phyloP scores from a whole-genome alignment of 2,329 filamentous ascomycete species.

The Diaporthe nobilis region DNA sequence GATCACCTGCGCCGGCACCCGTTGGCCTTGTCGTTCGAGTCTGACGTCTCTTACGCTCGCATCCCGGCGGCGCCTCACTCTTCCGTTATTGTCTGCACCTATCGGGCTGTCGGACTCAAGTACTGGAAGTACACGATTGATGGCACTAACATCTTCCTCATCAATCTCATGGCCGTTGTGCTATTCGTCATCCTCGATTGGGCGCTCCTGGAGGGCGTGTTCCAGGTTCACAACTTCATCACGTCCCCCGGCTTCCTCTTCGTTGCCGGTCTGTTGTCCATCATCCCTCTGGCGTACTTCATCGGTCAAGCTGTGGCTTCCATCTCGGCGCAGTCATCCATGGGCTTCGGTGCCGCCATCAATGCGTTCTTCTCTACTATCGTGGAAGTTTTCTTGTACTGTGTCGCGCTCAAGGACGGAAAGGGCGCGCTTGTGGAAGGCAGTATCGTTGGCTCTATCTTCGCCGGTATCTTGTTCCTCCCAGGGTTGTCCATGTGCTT shows the following conservation, averaged over 20 bases:
- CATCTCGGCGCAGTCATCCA: slow-evolving; percentile 97
- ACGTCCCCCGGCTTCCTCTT: slow-evolving; percentile 92
- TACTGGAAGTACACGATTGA: slow-evolving; percentile 99
- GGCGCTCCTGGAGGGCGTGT: slow-evolving; percentile 77
- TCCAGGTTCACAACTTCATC: slow-evolving; percentile 80
- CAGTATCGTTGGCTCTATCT: slow-evolving; percentile 97
- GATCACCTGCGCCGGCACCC: slow-evolving; percentile 94
- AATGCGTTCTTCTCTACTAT: slow-evolving; percentile 99
- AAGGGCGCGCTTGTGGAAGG: slow-evolving; percentile 95
- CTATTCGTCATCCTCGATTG: slow-evolving; percentile 96
- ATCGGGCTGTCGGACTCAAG: slow-evolving; percentile 91
- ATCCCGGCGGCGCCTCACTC: slow-evolving; percentile 79
- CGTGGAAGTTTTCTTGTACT: slow-evolving; percentile 98
- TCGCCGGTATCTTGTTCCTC: slow-evolving; percentile 94
- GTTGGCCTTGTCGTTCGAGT: slow-evolving; percentile 92
- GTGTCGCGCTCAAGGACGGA: slow-evolving; percentile 90
- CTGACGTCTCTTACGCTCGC: slow-evolving; percentile 82
- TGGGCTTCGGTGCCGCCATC: slow-evolving; percentile 96
- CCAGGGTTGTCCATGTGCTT: slow-evolving; percentile 99
- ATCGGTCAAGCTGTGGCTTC: slow-evolving; percentile 98
- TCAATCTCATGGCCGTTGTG: slow-evolving; percentile 96
- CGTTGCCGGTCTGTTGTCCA: slow-evolving; percentile 85
- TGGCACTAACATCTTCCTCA: slow-evolving; percentile 98
- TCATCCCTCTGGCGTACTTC: slow-evolving; percentile 97
- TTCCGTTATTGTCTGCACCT: slow-evolving; percentile 95